Conservation (phyloP, 2,329 filamentous ascomycete species). For the Fusarium sp. region DNA sequence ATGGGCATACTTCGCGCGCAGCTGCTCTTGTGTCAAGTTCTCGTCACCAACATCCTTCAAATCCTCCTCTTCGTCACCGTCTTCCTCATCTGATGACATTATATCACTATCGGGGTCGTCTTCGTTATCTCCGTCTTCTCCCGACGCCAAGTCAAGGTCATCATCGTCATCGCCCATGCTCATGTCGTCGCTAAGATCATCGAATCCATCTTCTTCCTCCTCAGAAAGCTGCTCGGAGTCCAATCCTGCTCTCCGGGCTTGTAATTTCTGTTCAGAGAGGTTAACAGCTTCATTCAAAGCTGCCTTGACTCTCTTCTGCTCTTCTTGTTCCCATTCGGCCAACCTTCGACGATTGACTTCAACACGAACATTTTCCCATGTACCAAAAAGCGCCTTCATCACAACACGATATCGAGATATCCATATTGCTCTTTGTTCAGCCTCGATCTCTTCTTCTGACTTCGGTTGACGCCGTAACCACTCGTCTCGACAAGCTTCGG, state of each 20-base stretch:
- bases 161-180: slow-evolving; percentile 51
- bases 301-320: slow-evolving; percentile 72
- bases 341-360: slow-evolving; percentile 72
- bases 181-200: slow-evolving; percentile 61
- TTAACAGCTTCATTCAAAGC: slow-evolving; percentile 80
- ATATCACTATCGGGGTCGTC: slow-evolving; percentile 59
- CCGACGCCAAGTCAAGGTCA: slow-evolving; percentile 50
- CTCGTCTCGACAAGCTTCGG: slow-evolving; percentile 80
- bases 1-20: slow-evolving; percentile 75
- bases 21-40: slow-evolving; percentile 74
- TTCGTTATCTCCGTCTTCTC: slow-evolving; percentile 54
- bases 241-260: slow-evolving; percentile 66
- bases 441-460: slow-evolving; percentile 82
- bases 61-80: slow-evolving; percentile 70
- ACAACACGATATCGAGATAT: slow-evolving; percentile 78
- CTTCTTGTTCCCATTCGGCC: slow-evolving; percentile 73
- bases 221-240: slow-evolving; percentile 65
- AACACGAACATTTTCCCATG: slow-evolving; percentile 72
- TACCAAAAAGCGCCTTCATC: slow-evolving; percentile 65
- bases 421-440: slow-evolving; percentile 77
- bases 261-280: slow-evolving; percentile 75
- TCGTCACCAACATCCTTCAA: slow-evolving; percentile 68
- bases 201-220: slow-evolving; percentile 59
- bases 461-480: slow-evolving; percentile 81
- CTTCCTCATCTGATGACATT: slow-evolving; percentile 73